These are phyloP conservation scores for Dothistroma septosporum DNA, from an alignment of 2,329 filamentous ascomycete genomes.

Conservation along the genomic window DNA sequence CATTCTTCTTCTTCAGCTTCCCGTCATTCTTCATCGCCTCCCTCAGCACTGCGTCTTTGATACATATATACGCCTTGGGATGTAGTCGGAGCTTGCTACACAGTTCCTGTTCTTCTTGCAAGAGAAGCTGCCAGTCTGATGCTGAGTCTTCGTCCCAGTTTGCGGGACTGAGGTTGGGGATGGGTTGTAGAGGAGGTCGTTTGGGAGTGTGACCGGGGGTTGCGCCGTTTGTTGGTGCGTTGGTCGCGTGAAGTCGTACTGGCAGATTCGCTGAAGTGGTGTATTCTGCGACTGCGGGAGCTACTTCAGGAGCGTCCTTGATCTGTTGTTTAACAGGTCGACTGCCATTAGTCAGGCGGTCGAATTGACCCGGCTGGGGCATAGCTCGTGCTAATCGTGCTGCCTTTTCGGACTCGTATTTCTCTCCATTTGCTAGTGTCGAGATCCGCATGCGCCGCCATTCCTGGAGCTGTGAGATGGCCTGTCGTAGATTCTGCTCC, in stretches of 20 bases:
- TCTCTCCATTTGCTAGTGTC: slow-evolving; percentile 80
- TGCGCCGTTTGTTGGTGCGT: slow-evolving; percentile 29
- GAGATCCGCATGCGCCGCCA: slow-evolving; percentile 84
- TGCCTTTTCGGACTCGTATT: slow-evolving; percentile 86
- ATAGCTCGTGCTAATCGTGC: slow-evolving; percentile 59
- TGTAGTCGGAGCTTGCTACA: slow-evolving; percentile 80
- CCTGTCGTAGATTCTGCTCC: slow-evolving; percentile 84
- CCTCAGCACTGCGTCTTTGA: slow-evolving; percentile 88
- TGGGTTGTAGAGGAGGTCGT: slow-evolving; percentile 28
- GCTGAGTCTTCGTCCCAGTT: slow-evolving; percentile 70
- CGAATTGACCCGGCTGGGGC: slow-evolving; percentile 36
- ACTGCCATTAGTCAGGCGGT: slow-evolving; percentile 28
- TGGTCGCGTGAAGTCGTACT: slow-evolving; percentile 25
- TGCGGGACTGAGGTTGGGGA: slow-evolving; percentile 57
- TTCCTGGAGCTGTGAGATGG: slow-evolving; percentile 86
- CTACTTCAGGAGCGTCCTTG: slow-evolving; percentile 26
- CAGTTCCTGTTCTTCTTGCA: slow-evolving; percentile 76
- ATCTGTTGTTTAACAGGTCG: slow-evolving; percentile 25
- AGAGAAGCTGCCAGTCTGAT: slow-evolving; percentile 79
- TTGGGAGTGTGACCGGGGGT: slow-evolving; percentile 22
- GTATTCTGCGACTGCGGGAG: slow-evolving; percentile 30
- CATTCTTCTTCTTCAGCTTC: slow-evolving; percentile 87
- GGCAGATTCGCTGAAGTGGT: slow-evolving; percentile 32
- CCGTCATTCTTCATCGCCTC: slow-evolving; percentile 89
- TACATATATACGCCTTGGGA: slow-evolving; percentile 90